These are phyloP conservation scores for Solanum etuberosum DNA, from an alignment of 257 asterid species.

Conservation along the genomic window DNA sequence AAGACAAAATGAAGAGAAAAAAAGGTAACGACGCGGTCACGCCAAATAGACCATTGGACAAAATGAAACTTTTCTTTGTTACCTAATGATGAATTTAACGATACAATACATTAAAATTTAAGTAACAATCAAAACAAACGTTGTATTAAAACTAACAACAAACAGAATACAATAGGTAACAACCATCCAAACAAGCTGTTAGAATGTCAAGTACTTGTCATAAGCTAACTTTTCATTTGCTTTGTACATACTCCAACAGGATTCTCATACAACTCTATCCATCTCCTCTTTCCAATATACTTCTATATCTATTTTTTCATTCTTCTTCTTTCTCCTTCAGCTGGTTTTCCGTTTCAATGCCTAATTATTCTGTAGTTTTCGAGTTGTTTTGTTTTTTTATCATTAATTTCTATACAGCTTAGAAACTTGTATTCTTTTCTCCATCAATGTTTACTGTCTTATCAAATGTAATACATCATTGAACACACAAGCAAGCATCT, in stretches of 20 bases:
- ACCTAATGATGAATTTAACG: background rate
- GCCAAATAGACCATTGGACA: background rate
- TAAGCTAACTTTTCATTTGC: constrained; percentile 47
- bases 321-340: background rate
- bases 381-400: background rate
- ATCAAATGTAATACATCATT: constrained; percentile 7
- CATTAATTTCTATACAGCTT: background rate
- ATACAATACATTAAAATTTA: no score
- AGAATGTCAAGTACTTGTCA: constrained; percentile 22
- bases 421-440: background rate
- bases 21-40: background rate
- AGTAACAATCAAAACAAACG: no score
- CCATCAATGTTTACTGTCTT: background rate
- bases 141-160: background rate
- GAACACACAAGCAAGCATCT: background rate
- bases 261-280: constrained; percentile 26
- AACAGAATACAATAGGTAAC: background rate
- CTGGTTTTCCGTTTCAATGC: background rate
- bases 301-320: background rate
- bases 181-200: background rate
- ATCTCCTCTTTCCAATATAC: constrained; percentile 1
- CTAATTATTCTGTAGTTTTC: background rate
- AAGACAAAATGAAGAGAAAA: background rate
- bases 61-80: no score
- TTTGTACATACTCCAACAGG: constrained; percentile 59